These are phyloP conservation scores for Penicillium paradoxum DNA, from an alignment of 495 filamentous ascomycete genomes.

Conservation along the genomic window DNA sequence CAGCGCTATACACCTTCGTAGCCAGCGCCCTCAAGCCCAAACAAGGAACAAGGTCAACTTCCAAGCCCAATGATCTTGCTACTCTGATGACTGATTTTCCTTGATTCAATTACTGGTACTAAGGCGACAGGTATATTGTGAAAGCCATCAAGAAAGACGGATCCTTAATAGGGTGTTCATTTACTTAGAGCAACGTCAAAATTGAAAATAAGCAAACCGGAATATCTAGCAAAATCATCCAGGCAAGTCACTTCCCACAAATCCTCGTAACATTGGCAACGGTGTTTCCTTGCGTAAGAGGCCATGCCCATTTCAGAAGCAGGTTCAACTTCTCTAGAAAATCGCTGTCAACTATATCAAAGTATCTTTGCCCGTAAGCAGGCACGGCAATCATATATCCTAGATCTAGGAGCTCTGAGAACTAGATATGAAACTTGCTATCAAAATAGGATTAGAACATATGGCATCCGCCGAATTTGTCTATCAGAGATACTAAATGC, in stretches of 20 bases:
- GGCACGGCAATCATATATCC: constrained; percentile 1
- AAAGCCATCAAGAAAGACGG: no score
- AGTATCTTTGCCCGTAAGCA: background rate
- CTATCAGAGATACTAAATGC: background rate
- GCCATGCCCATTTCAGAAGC: constrained; percentile 1
- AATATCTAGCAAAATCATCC: background rate
- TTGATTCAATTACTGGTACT: no score
- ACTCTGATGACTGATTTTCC: no score
- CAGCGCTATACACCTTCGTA: no score
- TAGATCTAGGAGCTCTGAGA: constrained; percentile 3
- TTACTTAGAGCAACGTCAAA: no score
- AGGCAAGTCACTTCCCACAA: background rate
- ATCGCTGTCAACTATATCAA: constrained; percentile 1
- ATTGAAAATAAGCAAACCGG: no score
- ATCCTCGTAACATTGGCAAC: background rate
- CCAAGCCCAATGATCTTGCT: no score
- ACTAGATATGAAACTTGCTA: constrained; percentile 2
- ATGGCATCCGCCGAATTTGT: background rate
- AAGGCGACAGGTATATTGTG: no score
- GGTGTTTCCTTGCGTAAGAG: background rate
- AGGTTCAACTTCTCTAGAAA: constrained; percentile 1
- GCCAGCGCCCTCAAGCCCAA: no score
- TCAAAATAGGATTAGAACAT: constrained; percentile 2
- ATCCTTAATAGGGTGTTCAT: no score
- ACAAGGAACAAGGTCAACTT: no score